Evolutionary conservation across 1,284 basidiomycete genomes (phyloP).

Genomic region (Farysia itapuensis): DNA sequence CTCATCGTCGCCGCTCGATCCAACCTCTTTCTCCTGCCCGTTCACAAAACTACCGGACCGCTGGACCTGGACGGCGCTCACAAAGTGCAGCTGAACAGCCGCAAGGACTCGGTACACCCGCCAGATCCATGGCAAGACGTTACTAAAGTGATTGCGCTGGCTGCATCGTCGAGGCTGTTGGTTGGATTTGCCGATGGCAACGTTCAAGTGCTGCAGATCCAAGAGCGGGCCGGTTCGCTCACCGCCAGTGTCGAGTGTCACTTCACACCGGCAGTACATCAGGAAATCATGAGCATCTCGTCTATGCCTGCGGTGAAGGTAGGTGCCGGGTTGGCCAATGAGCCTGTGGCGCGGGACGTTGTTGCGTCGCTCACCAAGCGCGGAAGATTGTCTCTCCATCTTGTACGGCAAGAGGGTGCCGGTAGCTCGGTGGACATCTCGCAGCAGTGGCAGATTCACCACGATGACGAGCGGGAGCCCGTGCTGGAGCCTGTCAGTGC

Average conservation of each 20-base stretch:
- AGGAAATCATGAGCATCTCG: too few species aligned
- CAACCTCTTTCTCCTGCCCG: conserved; percentile 4
- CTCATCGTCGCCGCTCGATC: conserved; percentile 14
- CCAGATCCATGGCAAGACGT: conserved; percentile 25
- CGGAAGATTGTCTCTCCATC: background rate
- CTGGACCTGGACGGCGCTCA: background rate
- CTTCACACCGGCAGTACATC: too few species aligned
- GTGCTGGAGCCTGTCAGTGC: background rate
- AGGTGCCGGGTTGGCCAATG: too few species aligned
- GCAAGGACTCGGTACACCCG: background rate
- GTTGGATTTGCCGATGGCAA: conserved; percentile 22
- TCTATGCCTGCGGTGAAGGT: too few species aligned
- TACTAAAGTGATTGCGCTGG: too few species aligned
- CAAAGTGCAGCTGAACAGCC: conserved; percentile 4
- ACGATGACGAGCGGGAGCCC: background rate
- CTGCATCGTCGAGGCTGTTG: too few species aligned
- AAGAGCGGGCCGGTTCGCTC: too few species aligned
- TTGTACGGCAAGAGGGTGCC: background rate
- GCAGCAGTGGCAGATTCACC: conserved; percentile 1
- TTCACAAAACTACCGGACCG: too few species aligned
- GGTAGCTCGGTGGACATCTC: background rate
- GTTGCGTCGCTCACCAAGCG: conserved; percentile 1
- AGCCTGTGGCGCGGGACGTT: too few species aligned
- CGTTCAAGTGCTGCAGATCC: conserved; percentile 3
- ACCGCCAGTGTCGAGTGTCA: too few species aligned